A percentile compares a stretch with the other conserved stretches of the same genome.
Evolutionary conservation across 305 asterid genomes (phyloP).

Genomic region (Fraxinus greggii): DNA sequence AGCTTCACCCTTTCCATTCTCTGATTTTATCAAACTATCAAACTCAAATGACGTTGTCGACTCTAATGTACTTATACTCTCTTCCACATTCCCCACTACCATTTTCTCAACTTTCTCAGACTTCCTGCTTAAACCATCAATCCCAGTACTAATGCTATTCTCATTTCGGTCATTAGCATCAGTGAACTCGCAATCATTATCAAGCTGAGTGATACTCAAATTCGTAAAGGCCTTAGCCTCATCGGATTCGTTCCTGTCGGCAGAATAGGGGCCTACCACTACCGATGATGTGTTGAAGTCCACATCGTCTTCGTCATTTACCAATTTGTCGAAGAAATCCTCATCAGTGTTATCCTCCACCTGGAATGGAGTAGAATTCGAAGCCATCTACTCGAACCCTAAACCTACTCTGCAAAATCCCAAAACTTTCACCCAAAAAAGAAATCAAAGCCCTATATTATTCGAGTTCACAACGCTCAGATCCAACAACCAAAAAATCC

Average conservation of each 20-base stretch:
- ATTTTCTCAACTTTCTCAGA: conserved; percentile 5
- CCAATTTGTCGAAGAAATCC: conserved; percentile 83
- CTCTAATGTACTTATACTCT: conserved; percentile 21
- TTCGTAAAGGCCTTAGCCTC: conserved; percentile 64
- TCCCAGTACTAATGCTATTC: neutral
- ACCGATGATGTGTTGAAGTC: conserved; percentile 38
- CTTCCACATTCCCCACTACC: conserved; percentile 11
- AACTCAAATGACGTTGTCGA: conserved; percentile 23
- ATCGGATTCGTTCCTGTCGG: conserved; percentile 57
- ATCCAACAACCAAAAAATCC: conserved; percentile 48
- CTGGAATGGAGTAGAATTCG: conserved; percentile 86
- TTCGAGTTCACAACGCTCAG: conserved; percentile 46
- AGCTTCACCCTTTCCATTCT: conserved; percentile 18
- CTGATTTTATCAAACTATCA: conserved; percentile 21
- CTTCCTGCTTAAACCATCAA: neutral
- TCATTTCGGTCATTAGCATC: conserved; percentile 20
- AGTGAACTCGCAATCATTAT: conserved; percentile 32
- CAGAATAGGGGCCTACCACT: conserved; percentile 30
- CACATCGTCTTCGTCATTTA: conserved; percentile 66
- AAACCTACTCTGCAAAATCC: conserved; percentile 27
- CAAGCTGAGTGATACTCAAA: conserved; percentile 51
- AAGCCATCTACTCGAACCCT: conserved; percentile 71
- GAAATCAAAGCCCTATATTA: conserved; percentile 38
- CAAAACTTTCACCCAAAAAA: conserved; percentile 24
- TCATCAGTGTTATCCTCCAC: conserved; percentile 98